Evolutionary conservation across 2,329 filamentous ascomycete species (phyloP), one percentile per base, ranked within the genome.

Genomic region (Aspergillus felis): DNA sequence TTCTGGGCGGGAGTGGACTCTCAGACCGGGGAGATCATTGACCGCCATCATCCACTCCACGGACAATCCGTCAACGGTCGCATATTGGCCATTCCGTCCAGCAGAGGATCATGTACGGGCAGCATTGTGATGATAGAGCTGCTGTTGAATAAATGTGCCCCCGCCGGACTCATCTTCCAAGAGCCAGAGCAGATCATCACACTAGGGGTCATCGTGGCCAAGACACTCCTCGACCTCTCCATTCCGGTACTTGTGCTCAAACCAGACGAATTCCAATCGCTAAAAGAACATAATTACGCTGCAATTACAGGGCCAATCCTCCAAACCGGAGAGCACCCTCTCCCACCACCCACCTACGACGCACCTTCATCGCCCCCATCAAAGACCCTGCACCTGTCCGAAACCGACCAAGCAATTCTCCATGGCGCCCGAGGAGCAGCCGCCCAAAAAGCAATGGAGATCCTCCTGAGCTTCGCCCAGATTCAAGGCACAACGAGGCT

Each of bases 41-140:
- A 81, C 54, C 70, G 67, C 1, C 76, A 78, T 42, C 78, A 81
- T 54, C 74, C 75, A 0, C 61, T 81, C 1, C 62, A 60, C 6
- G 76, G 77, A 0, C 35, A 65, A 5, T 60, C 51, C 17, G 56
- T 81, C 0, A 60, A 68, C 3, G 66, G 64, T 10, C 63, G 64
- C 0, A 64, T 81, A 1, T 66, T 82, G 0, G 79, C 75, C 1
- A 77, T 81, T 14, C 78, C 79, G 0, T 66, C 73, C 20, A 73
- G 79, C n/a, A 73, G 78, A 22, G 78, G 79, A 1, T 81, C 79
- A 6, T 81, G 78, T 46, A 72, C 76, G 0, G 79, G 78, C 0
- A 81, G 79, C 14, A 71, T 71, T 1, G 74, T 77, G 1, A 70
- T 81, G n/a, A 60, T 81, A 5, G 78, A 81, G 59, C 61, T 81